Conservation (phyloP, 192 early-diverging fungal genomes). For the Linnemannia schmuckeri region DNA sequence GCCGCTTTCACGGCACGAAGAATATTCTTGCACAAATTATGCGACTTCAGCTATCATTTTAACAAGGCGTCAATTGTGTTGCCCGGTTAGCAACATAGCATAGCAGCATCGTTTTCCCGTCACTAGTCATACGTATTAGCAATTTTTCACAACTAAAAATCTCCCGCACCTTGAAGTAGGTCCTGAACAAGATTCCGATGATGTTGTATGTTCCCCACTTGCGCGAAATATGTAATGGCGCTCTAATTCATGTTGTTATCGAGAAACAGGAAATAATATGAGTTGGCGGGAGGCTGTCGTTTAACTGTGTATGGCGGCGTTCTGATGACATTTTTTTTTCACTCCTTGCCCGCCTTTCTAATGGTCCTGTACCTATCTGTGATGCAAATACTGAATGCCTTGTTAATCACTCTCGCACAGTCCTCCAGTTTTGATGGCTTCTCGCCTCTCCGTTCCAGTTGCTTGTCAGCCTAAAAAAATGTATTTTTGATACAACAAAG, state of each 20-base stretch:
- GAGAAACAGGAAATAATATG: not conserved
- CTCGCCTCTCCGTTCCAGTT: conserved; percentile 49
- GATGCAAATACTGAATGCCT: conserved; percentile 89
- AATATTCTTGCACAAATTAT: conserved; percentile 89
- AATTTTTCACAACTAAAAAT: not conserved
- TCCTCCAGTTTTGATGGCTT: conserved; percentile 80
- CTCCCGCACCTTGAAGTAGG: conserved; percentile 79
- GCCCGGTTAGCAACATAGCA: not conserved
- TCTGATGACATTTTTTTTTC: no score
- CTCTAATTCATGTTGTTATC: conserved; percentile 30
- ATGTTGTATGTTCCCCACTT: conserved; percentile 96
- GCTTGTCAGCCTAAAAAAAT: conserved; percentile 65
- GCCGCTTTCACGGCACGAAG: conserved; percentile 76
- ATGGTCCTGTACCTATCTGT: conserved; percentile 77
- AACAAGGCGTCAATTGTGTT: not conserved
- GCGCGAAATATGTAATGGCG: conserved; percentile 68
- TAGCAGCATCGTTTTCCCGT: not conserved
- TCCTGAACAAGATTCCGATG: conserved; percentile 86
- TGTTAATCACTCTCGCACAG: conserved; percentile 87
- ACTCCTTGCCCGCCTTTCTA: not conserved
- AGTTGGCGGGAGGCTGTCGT: not conserved
- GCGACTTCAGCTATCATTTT: conserved; percentile 69
- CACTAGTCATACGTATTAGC: not conserved
- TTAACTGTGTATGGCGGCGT: no score
- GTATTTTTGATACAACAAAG: not conserved